Conservation (phyloP, 768 basidiomycete genomes). For the Tulasnella sp. region DNA sequence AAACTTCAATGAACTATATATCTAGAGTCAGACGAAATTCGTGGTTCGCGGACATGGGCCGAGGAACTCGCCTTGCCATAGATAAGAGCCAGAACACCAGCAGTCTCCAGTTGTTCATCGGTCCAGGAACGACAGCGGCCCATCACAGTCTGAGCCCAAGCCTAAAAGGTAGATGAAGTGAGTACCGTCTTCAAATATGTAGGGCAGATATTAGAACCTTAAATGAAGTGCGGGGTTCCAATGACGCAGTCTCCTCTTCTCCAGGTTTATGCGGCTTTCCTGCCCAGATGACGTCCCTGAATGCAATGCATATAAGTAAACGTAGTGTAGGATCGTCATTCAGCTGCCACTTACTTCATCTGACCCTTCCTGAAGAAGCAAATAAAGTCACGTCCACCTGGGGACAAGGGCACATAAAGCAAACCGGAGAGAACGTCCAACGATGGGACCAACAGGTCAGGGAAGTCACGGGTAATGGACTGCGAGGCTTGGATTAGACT, state of each 20-base stretch:
- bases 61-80: conserved; percentile 63
- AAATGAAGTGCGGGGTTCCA: conserved; percentile 82
- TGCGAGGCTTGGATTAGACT: conserved; percentile 74
- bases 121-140: conserved; percentile 74
- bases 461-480: conserved; percentile 68
- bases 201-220: conserved; percentile 44
- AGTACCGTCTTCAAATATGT: background rate
- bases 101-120: conserved; percentile 82
- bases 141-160: conserved; percentile 74
- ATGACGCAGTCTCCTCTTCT: conserved; percentile 43
- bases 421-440: conserved; percentile 71
- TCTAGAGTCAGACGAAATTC: background rate
- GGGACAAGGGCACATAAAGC: conserved; percentile 74
- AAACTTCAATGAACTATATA: conserved; percentile 78
- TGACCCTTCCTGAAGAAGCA: conserved; percentile 80
- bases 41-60: background rate
- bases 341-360: conserved; percentile 39
- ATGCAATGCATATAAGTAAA: background rate
- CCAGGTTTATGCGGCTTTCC: conserved; percentile 67
- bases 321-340: background rate
- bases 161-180: conserved; percentile 37
- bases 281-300: conserved; percentile 75
- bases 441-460: conserved; percentile 64
- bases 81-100: conserved; percentile 74
- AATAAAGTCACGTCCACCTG: conserved; percentile 76